Evolutionary conservation across 371 early-diverging fungal species (phyloP).

Genomic region (Smittium culicis): DNA sequence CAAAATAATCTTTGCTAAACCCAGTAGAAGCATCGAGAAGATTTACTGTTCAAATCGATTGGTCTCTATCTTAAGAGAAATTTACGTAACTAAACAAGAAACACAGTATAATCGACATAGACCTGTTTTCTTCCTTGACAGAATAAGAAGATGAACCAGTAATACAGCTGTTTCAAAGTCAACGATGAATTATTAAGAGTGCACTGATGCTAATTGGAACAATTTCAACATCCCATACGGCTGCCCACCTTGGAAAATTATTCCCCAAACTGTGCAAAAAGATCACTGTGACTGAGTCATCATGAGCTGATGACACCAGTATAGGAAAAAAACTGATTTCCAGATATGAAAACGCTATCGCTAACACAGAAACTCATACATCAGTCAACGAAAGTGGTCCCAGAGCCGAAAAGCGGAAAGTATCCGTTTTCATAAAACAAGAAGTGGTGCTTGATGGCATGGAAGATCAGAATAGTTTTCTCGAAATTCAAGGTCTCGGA

Average conservation of each 20-base stretch:
- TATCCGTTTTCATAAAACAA: not conserved
- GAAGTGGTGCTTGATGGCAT: not conserved
- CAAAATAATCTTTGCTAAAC: too few relatives aligned
- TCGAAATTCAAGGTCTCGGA: not conserved
- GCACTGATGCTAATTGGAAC: constrained; percentile 23
- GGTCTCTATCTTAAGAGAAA: not conserved
- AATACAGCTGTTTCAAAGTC: constrained; percentile 16
- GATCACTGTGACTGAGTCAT: constrained; percentile 10
- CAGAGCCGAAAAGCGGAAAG: not conserved
- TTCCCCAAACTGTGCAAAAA: constrained; percentile 19
- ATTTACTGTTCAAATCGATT: constrained; percentile 9
- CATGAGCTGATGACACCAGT: constrained; percentile 9
- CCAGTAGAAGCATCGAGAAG: not conserved
- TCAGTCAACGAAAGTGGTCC: not conserved
- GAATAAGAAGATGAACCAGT: constrained; percentile 11
- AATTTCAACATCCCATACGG: constrained; percentile 14
- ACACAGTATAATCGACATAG: constrained; percentile 11
- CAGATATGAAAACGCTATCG: not conserved
- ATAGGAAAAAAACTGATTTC: not conserved
- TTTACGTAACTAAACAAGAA: not conserved
- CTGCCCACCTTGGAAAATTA: constrained; percentile 22
- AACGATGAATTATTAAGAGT: constrained; percentile 18
- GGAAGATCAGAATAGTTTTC: not conserved
- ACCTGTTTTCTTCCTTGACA: constrained; percentile 24
- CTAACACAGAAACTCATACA: not conserved